These are phyloP conservation scores for Aureobasidium sp. DNA, from an alignment of 2,329 filamentous ascomycete species.

Conservation along the genomic window DNA sequence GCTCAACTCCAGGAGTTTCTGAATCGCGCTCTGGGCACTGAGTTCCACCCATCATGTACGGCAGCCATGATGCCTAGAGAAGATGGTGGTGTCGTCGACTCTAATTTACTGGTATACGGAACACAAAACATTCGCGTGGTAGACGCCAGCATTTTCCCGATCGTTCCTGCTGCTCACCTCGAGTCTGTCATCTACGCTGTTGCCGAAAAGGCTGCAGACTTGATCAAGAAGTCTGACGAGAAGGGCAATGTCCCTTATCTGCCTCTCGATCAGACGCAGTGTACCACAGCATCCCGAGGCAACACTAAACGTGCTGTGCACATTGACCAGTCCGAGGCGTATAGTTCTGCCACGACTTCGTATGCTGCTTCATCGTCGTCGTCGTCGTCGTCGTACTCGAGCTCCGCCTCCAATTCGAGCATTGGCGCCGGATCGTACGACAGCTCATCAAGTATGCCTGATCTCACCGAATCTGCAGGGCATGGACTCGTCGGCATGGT, in stretches of 20 bases:
- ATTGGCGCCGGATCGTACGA: not conserved
- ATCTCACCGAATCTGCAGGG: not conserved
- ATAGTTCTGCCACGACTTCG: not conserved
- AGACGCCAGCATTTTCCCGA: conserved; percentile 37
- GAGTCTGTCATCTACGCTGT: conserved; percentile 20
- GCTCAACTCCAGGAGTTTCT: conserved; percentile 25
- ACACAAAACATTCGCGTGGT: conserved; percentile 37
- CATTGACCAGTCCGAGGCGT: not conserved
- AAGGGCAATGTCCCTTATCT: not conserved
- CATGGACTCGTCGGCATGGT: not conserved
- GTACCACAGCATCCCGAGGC: conserved; percentile 11
- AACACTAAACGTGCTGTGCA: conserved; percentile 7
- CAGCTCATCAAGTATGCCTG: not conserved
- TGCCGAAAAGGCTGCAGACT: conserved; percentile 21
- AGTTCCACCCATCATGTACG: conserved; percentile 33
- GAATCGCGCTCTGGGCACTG: conserved; percentile 31
- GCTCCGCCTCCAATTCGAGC: not conserved
- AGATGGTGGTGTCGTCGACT: conserved; percentile 43
- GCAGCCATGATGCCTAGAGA: conserved; percentile 41
- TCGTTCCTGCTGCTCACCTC: conserved; percentile 29
- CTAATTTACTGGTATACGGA: conserved; percentile 35
- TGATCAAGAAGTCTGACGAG: conserved; percentile 17
- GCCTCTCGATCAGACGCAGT: conserved; percentile 16
- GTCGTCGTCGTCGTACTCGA: not conserved
- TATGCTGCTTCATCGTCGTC: not conserved